Evolutionary conservation across 139 green algal genomes (phyloP).

Genomic region (Pedinophyceae sp.): DNA sequence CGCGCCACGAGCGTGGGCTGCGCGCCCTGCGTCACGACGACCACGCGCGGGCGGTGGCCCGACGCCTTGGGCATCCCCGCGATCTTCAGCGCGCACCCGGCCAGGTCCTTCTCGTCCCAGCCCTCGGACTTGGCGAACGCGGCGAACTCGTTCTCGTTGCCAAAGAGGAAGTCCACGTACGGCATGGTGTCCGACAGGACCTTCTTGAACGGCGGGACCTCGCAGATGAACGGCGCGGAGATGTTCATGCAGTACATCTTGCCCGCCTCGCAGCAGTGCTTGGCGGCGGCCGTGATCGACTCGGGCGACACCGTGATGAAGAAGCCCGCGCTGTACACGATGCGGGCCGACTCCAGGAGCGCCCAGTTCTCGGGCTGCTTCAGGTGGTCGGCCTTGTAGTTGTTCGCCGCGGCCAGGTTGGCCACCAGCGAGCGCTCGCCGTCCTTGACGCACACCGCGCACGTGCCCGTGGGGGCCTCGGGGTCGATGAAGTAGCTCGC

Average conservation of each 20-base stretch:
- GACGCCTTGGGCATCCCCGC: slow-evolving; percentile 64
- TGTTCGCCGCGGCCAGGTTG: slow-evolving; percentile 94
- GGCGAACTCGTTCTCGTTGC: slow-evolving; percentile 88
- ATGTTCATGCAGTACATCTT: slow-evolving; percentile 89
- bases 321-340: slow-evolving; percentile 92
- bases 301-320: slow-evolving; percentile 94
- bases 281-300: slow-evolving; percentile 59
- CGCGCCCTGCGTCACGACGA: slow-evolving; percentile 77
- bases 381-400: slow-evolving; percentile 85
- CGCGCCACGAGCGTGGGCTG: slow-evolving; percentile 74
- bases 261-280: slow-evolving; percentile 67
- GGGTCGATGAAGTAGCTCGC: slow-evolving; percentile 80
- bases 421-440: slow-evolving; percentile 86
- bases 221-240: slow-evolving; percentile 81
- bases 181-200: slow-evolving; percentile 60
- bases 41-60: slow-evolving; percentile 45
- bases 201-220: slow-evolving; percentile 79
- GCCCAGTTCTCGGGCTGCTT: slow-evolving; percentile 55
- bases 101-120: slow-evolving; percentile 67
- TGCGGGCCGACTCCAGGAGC: slow-evolving; percentile 65
- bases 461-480: slow-evolving; percentile 77
- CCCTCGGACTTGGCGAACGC: slow-evolving; percentile 80
- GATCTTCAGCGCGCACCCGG: slow-evolving; percentile 74
- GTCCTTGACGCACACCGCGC: slow-evolving; percentile 70
- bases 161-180: slow-evolving; percentile 91